Base-by-base conservation (phyloP, 495 filamentous ascomycete genomes). In the Mytilinidion resinicola region DNA sequence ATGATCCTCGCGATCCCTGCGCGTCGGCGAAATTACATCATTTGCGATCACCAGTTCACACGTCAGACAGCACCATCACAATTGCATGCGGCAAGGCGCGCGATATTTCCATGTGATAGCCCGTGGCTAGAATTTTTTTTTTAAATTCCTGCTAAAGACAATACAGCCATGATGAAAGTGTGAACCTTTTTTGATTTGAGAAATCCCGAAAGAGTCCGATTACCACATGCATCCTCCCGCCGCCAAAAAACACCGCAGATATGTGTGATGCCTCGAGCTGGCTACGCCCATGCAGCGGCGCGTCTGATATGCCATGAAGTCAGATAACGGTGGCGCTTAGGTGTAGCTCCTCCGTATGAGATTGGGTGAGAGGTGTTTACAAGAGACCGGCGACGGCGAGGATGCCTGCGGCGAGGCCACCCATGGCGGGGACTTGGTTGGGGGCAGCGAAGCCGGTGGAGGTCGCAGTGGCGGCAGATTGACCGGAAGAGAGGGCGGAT, bases 311-410 rank as follows among this genome's bases (percentile, higher is more conserved):
- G 17, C 9, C 39, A 8, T 12, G 2, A 9, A 8, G 39, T 12
- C 39, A 17, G 39, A 9, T 42, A 8, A 1, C 39, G 17, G 39
- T 12, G 1, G 3, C 39, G 3, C 17, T 9, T 3, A 2, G 25
- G 25, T 30, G 25, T 2, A 42, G 9, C 12, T 14, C 39, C 39
- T n/a, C 3, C 9, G 39, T 14, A 9, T 42, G 39, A 42, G 11
- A 17, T 3, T 49, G 44, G 21, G 44, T 48, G 33, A 20, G 35
- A 25, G 15, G 3, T 39, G 33, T 59, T 53, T 59, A 63, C 55
- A 63, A 63, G 34, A 63, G n/a, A 51, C 60, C 60, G 30, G 60
- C 60, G n/a, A 52, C 11, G 21, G 50, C 60, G 20, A 63, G 25
- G 51, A 63, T 15, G 46, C 55, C 60, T 41, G n/a, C 60, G 44